Conservation (phyloP, 1,284 basidiomycete genomes). For the Schizophyllum amplum region DNA sequence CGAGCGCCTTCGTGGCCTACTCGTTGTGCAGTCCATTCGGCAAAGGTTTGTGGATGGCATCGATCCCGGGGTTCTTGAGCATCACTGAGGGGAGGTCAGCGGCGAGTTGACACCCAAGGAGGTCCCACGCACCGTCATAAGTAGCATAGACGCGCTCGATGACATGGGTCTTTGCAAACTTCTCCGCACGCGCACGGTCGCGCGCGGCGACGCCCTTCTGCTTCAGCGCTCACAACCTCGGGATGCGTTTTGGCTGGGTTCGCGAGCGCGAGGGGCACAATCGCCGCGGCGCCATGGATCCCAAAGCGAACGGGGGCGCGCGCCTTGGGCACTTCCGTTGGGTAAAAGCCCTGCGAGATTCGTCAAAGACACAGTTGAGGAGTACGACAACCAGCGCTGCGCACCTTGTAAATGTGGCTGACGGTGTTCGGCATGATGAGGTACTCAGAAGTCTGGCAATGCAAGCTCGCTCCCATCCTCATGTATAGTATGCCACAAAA, state of each 20-base stretch:
- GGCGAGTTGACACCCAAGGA: slow-evolving; percentile 6
- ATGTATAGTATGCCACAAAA: too few species aligned
- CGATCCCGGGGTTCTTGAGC: background rate
- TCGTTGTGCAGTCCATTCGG: slow-evolving; percentile 24
- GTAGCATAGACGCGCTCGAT: slow-evolving; percentile 49
- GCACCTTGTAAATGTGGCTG: too few species aligned
- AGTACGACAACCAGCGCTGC: too few species aligned
- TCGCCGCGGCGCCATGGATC: slow-evolving; percentile 57
- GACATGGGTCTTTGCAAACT: slow-evolving; percentile 46
- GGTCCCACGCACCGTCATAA: slow-evolving; percentile 39
- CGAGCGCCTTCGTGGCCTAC: slow-evolving; percentile 56
- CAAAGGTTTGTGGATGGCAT: background rate
- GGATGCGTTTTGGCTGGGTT: slow-evolving; percentile 47
- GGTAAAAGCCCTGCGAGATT: background rate
- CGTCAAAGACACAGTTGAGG: too few species aligned
- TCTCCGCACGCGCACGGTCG: slow-evolving; percentile 37
- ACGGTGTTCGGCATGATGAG: too few species aligned
- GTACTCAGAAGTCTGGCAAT: too few species aligned
- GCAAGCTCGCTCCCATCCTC: too few species aligned
- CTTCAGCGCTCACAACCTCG: slow-evolving; percentile 49
- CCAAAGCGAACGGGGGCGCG: slow-evolving; percentile 29
- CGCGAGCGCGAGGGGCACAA: slow-evolving; percentile 53
- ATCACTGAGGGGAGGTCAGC: slow-evolving; percentile 8
- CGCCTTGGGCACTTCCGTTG: background rate
- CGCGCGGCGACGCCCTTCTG: slow-evolving; percentile 58